Evolutionary conservation across 805 yeast genomes (phyloP).

Genomic region (Myxozyma kluyveri): DNA sequence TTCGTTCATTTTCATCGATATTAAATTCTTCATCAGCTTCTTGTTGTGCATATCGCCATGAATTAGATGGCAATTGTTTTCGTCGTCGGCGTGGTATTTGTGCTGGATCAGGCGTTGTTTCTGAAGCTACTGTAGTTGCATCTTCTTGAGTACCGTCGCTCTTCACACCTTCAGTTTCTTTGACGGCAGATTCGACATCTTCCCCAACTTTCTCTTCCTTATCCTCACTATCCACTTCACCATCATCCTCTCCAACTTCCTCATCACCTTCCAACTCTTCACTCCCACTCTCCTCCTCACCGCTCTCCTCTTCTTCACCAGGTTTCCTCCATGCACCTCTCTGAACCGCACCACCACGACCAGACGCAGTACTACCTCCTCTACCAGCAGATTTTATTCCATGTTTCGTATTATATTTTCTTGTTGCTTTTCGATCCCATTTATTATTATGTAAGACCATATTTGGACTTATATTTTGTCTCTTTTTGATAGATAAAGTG

Average conservation of each 20-base stretch:
- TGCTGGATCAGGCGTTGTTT: neutral
- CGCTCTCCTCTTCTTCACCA: constrained; percentile 1
- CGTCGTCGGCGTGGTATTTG: neutral
- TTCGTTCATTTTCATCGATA: neutral
- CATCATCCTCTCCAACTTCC: neutral
- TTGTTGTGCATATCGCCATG: constrained; percentile 25
- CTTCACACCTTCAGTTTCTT: no score
- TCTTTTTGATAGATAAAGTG: no score
- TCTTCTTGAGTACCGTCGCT: neutral
- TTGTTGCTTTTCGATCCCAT: constrained; percentile 51
- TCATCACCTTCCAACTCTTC: neutral
- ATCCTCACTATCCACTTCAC: neutral
- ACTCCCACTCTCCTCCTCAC: neutral
- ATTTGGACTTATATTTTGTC: neutral
- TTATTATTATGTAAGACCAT: constrained; percentile 56
- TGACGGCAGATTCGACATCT: no score
- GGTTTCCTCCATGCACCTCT: constrained; percentile 2
- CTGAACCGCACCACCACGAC: constrained; percentile 2
- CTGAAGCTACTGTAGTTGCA: neutral
- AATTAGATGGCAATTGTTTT: constrained; percentile 24
- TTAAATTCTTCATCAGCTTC: constrained; percentile 18
- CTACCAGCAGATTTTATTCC: constrained; percentile 33
- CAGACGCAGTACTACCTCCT: neutral
- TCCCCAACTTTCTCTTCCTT: neutral
- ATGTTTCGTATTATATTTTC: constrained; percentile 46